A percentile compares a stretch with the other conserved stretches of the same genome.
phyloP scores from a whole-genome alignment of 805 yeast genomes.

The Wickerhamiella alocasiicola region DNA sequence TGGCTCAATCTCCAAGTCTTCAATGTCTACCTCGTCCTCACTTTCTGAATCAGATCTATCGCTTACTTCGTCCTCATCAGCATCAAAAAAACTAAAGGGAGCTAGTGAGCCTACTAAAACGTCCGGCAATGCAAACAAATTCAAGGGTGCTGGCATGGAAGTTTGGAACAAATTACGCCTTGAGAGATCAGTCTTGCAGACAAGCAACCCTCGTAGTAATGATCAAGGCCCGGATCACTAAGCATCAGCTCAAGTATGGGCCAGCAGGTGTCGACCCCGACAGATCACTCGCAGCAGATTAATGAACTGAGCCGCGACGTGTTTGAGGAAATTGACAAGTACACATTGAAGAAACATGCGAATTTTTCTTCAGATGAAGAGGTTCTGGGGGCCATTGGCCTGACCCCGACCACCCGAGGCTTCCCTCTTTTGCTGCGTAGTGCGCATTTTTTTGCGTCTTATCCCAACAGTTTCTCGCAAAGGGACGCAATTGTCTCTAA shows the following conservation, averaged over 20 bases:
- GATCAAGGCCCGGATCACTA: not conserved
- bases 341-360: not conserved
- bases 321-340: conserved; percentile 6
- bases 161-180: no score
- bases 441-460: conserved; percentile 14
- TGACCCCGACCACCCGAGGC: conserved; percentile 8
- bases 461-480: not conserved
- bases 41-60: not conserved
- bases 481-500: not conserved
- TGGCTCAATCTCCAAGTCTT: conserved; percentile 17
- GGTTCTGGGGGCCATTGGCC: conserved; percentile 1
- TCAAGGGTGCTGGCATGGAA: conserved; percentile 1
- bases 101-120: not conserved
- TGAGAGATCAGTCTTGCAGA: no score
- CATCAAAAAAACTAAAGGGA: not conserved
- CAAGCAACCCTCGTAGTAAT: not conserved
- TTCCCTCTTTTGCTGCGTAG: conserved; percentile 14
- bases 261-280: conserved; percentile 3
- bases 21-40: conserved; percentile 1
- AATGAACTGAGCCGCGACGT: not conserved
- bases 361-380: not conserved
- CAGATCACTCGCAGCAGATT: not conserved
- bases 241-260: not conserved
- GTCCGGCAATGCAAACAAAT: conserved; percentile 3
- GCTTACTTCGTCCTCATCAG: not conserved